These are phyloP conservation scores for Leccinum arenicola DNA, from an alignment of 768 basidiomycete species.

Conservation along the genomic window DNA sequence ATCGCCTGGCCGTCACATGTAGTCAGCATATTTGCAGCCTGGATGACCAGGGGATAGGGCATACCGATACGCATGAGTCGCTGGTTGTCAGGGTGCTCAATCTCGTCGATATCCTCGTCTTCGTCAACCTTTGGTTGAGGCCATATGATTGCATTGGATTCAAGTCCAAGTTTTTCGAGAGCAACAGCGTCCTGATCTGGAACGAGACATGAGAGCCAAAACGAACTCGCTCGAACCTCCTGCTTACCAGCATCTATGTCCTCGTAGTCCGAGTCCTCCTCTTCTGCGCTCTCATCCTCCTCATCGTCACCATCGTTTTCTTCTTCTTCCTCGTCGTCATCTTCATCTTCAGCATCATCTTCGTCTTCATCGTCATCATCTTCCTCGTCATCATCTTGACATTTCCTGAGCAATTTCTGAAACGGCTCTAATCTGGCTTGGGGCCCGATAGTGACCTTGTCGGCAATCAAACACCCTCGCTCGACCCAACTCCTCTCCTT, in stretches of 20 bases:
- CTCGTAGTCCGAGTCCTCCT: constrained; percentile 60
- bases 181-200: constrained; percentile 49
- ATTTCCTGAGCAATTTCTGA: constrained; percentile 64
- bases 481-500: constrained; percentile 65
- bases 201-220: constrained; percentile 3
- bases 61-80: constrained; percentile 75
- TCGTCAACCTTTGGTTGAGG: constrained; percentile 58
- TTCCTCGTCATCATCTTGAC: constrained; percentile 34
- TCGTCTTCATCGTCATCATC: constrained; percentile 32
- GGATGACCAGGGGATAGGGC: constrained; percentile 1
- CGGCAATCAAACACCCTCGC: constrained; percentile 77
- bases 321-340: constrained; percentile 17
- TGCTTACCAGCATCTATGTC: constrained; percentile 64
- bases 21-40: not conserved
- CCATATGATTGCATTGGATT: constrained; percentile 81
- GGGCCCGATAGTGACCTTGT: constrained; percentile 79
- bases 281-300: constrained; percentile 29
- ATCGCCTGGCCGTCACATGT: constrained; percentile 43
- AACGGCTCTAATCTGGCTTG: constrained; percentile 64
- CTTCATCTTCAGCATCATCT: constrained; percentile 26
- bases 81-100: constrained; percentile 65
- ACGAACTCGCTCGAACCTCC: not conserved
- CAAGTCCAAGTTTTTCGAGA: constrained; percentile 54
- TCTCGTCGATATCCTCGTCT: constrained; percentile 60
- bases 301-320: constrained; percentile 21